phyloP scores from a whole-genome alignment of 805 yeast species.

The Saccharomyces jurei region DNA sequence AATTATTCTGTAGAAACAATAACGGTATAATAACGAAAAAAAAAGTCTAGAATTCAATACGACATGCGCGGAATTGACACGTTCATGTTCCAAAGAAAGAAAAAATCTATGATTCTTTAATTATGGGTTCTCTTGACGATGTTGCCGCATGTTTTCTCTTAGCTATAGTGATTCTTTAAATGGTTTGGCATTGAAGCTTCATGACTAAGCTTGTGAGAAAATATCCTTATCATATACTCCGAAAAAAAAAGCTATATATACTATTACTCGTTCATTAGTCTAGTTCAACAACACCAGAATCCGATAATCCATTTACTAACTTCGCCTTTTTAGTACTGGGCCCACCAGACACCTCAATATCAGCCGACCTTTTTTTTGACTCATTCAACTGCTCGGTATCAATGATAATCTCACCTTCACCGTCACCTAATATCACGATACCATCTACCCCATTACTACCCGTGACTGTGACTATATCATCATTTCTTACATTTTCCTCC shows the following conservation, averaged over 20 bases:
- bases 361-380: background rate
- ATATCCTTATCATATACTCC: background rate
- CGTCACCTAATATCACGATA: slow-evolving; percentile 10
- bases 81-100: no score
- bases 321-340: background rate
- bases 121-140: no score
- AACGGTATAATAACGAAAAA: background rate
- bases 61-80: no score
- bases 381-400: background rate
- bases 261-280: background rate
- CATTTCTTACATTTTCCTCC: slow-evolving; percentile 19
- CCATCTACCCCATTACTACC: slow-evolving; percentile 9
- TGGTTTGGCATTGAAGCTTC: no score
- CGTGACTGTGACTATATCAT: slow-evolving; percentile 9
- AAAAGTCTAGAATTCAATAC: background rate
- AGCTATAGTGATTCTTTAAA: no score
- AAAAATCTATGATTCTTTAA: no score
- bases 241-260: background rate
- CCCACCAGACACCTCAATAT: background rate
- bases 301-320: background rate
- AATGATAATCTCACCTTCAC: background rate
- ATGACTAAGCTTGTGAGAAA: no score
- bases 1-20: background rate
- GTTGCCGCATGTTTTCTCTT: no score
- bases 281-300: slow-evolving; percentile 10